Evolutionary conservation across 306 rosid genomes (phyloP).

Genomic region (Macrotyloma uniflorum): DNA sequence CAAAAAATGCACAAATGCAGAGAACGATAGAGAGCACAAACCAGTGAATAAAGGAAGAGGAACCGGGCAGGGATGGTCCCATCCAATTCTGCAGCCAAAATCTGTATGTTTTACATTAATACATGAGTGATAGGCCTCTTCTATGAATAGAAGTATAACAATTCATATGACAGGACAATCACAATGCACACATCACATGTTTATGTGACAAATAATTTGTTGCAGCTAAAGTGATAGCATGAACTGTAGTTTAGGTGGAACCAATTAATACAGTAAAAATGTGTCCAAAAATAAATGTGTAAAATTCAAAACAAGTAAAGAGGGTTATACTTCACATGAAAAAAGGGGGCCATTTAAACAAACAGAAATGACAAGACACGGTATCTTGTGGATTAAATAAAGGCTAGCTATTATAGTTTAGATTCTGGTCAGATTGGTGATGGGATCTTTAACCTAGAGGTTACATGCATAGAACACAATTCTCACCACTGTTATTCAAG

Average conservation of each 20-base stretch:
- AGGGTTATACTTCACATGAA: neutral
- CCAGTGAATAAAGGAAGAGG: slow-evolving; percentile 89
- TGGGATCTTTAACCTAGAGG: slow-evolving; percentile 1
- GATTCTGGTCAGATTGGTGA: slow-evolving; percentile 14
- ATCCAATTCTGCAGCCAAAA: slow-evolving; percentile 99
- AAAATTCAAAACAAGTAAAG: slow-evolving; percentile 7
- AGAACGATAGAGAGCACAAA: slow-evolving; percentile 44
- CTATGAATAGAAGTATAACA: slow-evolving; percentile 2
- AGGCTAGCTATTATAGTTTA: slow-evolving; percentile 9
- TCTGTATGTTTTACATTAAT: slow-evolving; percentile 54
- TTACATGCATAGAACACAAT: neutral
- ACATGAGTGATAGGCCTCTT: slow-evolving; percentile 31
- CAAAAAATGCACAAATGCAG: neutral
- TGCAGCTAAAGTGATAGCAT: neutral
- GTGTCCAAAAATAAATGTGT: neutral
- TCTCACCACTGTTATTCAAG: neutral
- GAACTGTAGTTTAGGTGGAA: slow-evolving; percentile 1
- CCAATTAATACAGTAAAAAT: neutral
- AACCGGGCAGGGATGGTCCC: slow-evolving; percentile 88
- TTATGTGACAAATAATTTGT: neutral
- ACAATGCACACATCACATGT: neutral
- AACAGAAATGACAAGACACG: neutral
- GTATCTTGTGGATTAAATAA: neutral
- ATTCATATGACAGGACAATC: slow-evolving; percentile 19
- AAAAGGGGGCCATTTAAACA: too few species aligned